Evolutionary conservation across 352 stramenopile genomes (phyloP), one percentile per base, ranked within the genome.

Genomic region (Phytopythium litorale): DNA sequence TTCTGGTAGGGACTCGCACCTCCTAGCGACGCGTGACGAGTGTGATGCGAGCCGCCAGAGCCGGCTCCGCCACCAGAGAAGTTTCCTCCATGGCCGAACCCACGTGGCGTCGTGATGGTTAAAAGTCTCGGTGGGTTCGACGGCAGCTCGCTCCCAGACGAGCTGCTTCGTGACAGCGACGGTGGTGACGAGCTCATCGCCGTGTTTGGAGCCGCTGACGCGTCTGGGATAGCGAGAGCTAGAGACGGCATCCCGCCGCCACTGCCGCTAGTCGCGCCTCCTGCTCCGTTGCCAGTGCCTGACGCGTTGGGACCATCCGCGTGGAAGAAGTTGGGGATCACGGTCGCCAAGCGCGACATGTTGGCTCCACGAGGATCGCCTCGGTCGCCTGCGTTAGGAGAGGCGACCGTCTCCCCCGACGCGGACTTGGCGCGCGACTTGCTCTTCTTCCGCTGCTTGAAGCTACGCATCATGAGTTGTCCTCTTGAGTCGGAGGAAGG

Each of bases 311-410:
- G 66, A 37, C 16, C 66, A 25, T 85, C 76, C 0, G 69, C 68
- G 50, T 81, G 60, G n/a, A 85, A 85, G 16, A 85, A 73, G 16
- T 81, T 85, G 0, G 55, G 55, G 28, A 60, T 60, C 15, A 60
- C 55, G 19, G 55, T 60, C 25, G 55, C 55, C 6, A 60, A 30
- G 15, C 55, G 55, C 16, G 55, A 60, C 55, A 60, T 60, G 55
- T 60, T 60, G 7, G 33, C 38, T 21, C 51, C 51, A 7, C 51
- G 11, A 8, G 32, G 51, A 25, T 60, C 55, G 8, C 37, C 55
- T 38, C 40, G 15, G 12, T 43, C 55, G 13, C 15, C 37, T 32
- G 68, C 55, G 4, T 43, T 71, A 1, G 63, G 63, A 35, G 67
- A 67, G 18, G 42, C 9, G 12, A 32, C 3, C 9, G 4, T 33